A percentile compares a stretch with the other conserved stretches of the same genome.
phyloP scores from a whole-genome alignment of 2,329 filamentous ascomycete genomes.

The Amphichorda felina region DNA sequence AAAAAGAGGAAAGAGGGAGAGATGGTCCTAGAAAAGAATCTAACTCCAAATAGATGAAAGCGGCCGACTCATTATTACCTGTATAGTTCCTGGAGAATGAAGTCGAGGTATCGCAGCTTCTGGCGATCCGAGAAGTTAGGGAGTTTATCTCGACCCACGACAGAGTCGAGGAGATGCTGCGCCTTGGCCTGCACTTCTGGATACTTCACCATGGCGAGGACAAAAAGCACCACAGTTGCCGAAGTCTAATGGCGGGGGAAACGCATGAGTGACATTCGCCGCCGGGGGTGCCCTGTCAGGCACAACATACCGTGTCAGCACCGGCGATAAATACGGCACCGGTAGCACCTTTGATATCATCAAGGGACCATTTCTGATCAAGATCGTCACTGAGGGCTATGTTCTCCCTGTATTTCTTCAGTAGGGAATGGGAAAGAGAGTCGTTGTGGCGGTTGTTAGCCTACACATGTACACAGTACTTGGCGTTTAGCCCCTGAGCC shows the following conservation, averaged over 20 bases:
- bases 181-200: conserved; percentile 33
- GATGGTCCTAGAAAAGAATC: no score
- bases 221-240: conserved; percentile 27
- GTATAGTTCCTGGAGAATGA: conserved; percentile 28
- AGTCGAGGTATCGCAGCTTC: conserved; percentile 28
- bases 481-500: no score
- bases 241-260: no score
- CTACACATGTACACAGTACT: no score
- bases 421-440: not conserved
- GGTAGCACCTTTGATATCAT: conserved; percentile 36
- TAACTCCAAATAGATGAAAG: no score
- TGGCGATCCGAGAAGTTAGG: conserved; percentile 32
- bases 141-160: conserved; percentile 30
- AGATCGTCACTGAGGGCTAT: not conserved
- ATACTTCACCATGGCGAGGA: conserved; percentile 29
- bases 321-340: conserved; percentile 35
- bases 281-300: no score
- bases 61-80: not conserved
- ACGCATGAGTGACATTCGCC: no score
- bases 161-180: conserved; percentile 30
- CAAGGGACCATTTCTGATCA: conserved; percentile 7
- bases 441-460: not conserved
- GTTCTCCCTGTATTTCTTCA: not conserved
- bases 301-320: conserved; percentile 20
- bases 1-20: no score